Percentiles rank a stretch among this genome's conserved stretches.
phyloP scores from a whole-genome alignment of 805 yeast genomes.

The Lachancea dasiensis region DNA sequence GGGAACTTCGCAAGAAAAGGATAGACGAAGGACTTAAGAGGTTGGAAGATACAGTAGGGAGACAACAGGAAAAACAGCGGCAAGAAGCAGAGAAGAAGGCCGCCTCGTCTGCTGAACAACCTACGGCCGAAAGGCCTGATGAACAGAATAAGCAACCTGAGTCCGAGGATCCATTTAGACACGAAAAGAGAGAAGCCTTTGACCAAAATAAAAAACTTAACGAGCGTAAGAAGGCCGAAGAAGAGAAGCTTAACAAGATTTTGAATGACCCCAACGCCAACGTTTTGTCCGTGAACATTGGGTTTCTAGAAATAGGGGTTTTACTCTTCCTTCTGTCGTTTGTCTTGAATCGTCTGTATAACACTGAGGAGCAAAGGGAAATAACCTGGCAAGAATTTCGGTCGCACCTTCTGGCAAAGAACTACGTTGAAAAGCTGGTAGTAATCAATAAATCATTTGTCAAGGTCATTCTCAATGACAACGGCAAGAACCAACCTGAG shows the following conservation, averaged over 20 bases:
- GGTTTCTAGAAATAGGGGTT: conserved; percentile 33
- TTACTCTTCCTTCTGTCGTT: conserved; percentile 31
- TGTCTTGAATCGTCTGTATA: conserved; percentile 27
- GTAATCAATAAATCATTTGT: conserved; percentile 77
- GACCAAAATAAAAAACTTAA: conserved; percentile 15
- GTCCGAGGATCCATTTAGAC: conserved; percentile 11
- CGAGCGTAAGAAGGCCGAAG: conserved; percentile 14
- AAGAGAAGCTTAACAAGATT: conserved; percentile 14
- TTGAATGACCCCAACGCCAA: conserved; percentile 30
- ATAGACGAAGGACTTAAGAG: conserved; percentile 23
- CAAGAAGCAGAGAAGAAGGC: conserved; percentile 3
- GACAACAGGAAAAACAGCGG: conserved; percentile 16
- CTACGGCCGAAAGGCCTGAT: conserved; percentile 4
- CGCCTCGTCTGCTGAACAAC: not conserved
- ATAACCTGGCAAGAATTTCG: conserved; percentile 92
- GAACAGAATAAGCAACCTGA: conserved; percentile 3
- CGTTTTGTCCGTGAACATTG: conserved; percentile 30
- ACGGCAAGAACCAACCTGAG: conserved; percentile 46
- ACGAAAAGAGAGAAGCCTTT: conserved; percentile 15
- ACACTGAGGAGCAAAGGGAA: conserved; percentile 40
- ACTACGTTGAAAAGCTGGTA: conserved; percentile 63
- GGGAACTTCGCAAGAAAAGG: conserved; percentile 17
- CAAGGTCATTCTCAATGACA: conserved; percentile 58
- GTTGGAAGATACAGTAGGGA: conserved; percentile 21
- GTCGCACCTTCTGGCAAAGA: conserved; percentile 64